phyloP scores from a whole-genome alignment of 208 protist species.

The Strigomonas culicis region DNA sequence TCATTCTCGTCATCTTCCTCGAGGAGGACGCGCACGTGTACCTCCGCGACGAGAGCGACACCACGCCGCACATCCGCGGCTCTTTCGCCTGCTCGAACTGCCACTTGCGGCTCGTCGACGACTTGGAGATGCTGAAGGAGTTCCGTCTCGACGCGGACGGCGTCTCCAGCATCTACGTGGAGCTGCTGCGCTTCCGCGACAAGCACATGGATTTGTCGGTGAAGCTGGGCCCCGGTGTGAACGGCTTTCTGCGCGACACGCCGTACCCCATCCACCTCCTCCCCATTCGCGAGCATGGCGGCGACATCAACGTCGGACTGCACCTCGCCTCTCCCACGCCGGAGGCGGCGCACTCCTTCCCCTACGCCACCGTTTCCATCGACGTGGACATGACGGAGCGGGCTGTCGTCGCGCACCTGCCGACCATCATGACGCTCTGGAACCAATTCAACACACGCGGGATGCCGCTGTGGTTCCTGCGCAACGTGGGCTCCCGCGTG shows the following conservation, averaged over 20 bases:
- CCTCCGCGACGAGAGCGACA: slow-evolving; percentile 30
- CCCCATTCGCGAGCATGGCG: slow-evolving; percentile 19
- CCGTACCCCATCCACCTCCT: slow-evolving; percentile 22
- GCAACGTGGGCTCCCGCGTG: slow-evolving; percentile 39
- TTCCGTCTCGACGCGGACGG: slow-evolving; percentile 27
- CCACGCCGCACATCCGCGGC: slow-evolving; percentile 35
- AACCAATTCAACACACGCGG: slow-evolving; percentile 45
- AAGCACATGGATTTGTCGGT: slow-evolving; percentile 50
- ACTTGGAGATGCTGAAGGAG: slow-evolving; percentile 17
- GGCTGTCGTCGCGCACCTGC: slow-evolving; percentile 38
- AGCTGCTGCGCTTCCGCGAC: slow-evolving; percentile 42
- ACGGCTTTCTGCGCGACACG: slow-evolving; percentile 23
- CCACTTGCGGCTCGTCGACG: slow-evolving; percentile 16
- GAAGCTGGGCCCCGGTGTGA: slow-evolving; percentile 26
- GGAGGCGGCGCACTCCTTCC: slow-evolving; percentile 42
- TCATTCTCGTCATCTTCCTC: slow-evolving; percentile 33
- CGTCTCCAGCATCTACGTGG: slow-evolving; percentile 24
- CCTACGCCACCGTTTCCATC: slow-evolving; percentile 32
- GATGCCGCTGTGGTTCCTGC: slow-evolving; percentile 37
- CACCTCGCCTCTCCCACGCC: slow-evolving; percentile 23
- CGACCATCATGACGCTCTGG: slow-evolving; percentile 53
- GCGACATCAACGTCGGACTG: slow-evolving; percentile 23
- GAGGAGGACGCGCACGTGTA: slow-evolving; percentile 52
- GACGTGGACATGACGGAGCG: slow-evolving; percentile 13
- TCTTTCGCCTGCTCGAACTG: slow-evolving; percentile 19